Evolutionary conservation across 73 alveolate species (phyloP).

Genomic region (Stentor coeruleus): DNA sequence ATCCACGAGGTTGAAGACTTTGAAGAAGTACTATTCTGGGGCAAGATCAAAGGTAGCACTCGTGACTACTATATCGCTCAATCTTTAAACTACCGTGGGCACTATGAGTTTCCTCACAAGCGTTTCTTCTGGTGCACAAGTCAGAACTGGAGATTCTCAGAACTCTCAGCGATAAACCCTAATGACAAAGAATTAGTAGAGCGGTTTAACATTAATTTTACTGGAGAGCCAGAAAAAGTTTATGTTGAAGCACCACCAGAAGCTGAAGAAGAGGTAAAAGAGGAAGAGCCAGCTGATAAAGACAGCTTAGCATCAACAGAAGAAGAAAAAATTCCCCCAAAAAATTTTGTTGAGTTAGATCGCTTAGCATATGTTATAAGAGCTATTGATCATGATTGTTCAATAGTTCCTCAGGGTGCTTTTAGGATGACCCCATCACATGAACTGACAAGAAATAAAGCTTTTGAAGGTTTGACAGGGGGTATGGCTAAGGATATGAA

Average conservation of each 20-base stretch:
- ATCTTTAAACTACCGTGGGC: conserved; percentile 82
- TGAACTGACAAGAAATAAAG: conserved; percentile 83
- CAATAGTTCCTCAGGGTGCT: conserved; percentile 71
- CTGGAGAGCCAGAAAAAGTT: conserved; percentile 71
- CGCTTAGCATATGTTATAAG: conserved; percentile 70
- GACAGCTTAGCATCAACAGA: conserved; percentile 49
- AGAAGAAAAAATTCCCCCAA: conserved; percentile 74
- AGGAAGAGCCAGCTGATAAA: conserved; percentile 15
- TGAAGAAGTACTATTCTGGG: conserved; percentile 94
- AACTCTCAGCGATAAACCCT: conserved; percentile 56
- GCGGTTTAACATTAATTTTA: conserved; percentile 50
- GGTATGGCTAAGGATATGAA: conserved; percentile 42
- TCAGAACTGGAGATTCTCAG: conserved; percentile 60
- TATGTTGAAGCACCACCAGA: conserved; percentile 41
- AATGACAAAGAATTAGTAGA: conserved; percentile 55
- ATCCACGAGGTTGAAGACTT: conserved; percentile 21
- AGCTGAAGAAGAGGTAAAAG: conserved; percentile 18
- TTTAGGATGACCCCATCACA: conserved; percentile 71
- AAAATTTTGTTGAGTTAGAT: conserved; percentile 75
- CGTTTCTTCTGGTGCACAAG: conserved; percentile 90
- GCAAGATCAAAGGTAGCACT: conserved; percentile 90
- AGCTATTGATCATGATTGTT: conserved; percentile 81
- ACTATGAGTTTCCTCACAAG: conserved; percentile 89
- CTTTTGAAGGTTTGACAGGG: conserved; percentile 61
- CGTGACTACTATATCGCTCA: conserved; percentile 90